These are phyloP conservation scores for Penicillium sp. DNA, from an alignment of 2,329 filamentous ascomycete species.

Conservation along the genomic window DNA sequence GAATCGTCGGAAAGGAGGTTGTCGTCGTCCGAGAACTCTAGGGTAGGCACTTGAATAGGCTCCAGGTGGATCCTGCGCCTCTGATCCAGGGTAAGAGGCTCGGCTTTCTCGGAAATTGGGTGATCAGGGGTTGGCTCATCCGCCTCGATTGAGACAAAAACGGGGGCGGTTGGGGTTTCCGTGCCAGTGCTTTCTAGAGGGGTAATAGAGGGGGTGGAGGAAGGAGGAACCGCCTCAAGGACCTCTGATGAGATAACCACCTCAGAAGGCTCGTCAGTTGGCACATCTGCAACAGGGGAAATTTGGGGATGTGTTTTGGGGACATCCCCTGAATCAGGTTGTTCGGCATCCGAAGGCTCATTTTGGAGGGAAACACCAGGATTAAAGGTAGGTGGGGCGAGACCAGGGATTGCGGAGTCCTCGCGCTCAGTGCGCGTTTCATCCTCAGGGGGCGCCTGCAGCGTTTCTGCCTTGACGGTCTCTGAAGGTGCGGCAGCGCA, in stretches of 20 bases:
- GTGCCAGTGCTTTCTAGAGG: conserved; percentile 15
- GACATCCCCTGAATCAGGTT: conserved; percentile 21
- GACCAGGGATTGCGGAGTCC: conserved; percentile 25
- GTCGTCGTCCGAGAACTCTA: conserved; percentile 44
- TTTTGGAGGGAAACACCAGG: conserved; percentile 29
- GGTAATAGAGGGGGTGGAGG: conserved; percentile 17
- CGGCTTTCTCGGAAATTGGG: conserved; percentile 20
- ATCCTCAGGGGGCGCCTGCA: conserved; percentile 21
- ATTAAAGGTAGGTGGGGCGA: conserved; percentile 32
- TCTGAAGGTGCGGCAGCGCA: conserved; percentile 12
- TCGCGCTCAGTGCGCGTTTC: conserved; percentile 26
- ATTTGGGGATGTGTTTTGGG: conserved; percentile 24
- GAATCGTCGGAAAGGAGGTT: conserved; percentile 62
- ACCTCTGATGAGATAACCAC: conserved; percentile 12
- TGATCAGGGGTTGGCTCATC: conserved; percentile 26
- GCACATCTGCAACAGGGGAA: conserved; percentile 16
- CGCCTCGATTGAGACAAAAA: conserved; percentile 20
- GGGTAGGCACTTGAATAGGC: conserved; percentile 50
- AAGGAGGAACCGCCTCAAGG: conserved; percentile 19
- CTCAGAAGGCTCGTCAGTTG: conserved; percentile 15
- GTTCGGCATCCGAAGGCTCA: conserved; percentile 24
- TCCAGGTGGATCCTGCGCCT: conserved; percentile 44
- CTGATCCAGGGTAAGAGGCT: conserved; percentile 28
- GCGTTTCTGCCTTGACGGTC: conserved; percentile 14
- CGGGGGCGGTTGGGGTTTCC: conserved; percentile 20